Evolutionary conservation across 768 basidiomycete species (phyloP), one percentile per base, ranked within the genome.

Genomic region (Tephrocybe sp.): DNA sequence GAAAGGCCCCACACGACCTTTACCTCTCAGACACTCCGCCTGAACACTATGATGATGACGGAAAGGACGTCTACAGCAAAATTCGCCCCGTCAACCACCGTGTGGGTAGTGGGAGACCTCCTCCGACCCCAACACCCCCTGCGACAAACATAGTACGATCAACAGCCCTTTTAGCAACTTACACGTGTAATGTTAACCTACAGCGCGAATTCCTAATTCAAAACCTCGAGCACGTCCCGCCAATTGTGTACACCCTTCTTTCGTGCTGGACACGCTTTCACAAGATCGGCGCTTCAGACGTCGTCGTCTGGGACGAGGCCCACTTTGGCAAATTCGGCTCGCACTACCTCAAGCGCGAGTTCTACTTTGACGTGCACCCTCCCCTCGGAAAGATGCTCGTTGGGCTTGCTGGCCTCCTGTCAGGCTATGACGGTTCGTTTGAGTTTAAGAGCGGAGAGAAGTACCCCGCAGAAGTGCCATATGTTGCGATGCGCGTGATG

Each of bases 321-420:
- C 97, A 99, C 70, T 99, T 98, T 69, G 97, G 97, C 60, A 98
- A 99, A 72, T 98, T 99, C 70, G 97, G 92, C 45, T 92, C 92
- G 45, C 88, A 98, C 70, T 98, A 99, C 70, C 84, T 99, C 70
- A 97, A 98, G 70, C 89, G 94, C 63, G 93, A 97, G 67, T 98
- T 98, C 72, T 98, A 98, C 76, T 98, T 98, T 67, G 97, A 99
- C 63, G 97, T 98, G 22, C 97, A 99, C 62, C 97, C 97, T 5
- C 97, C 97, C 0, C 78, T 99, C 36, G 97, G 97, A 3, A 99
- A 99, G 77, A 98, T 99, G 94, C 79, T 99, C 49, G 96, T 99
- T 53, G 97, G 93, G 8, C 78, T 99, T 17, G 93, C 87, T 3
- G 97, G 97, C 17, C 74, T 93, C 49, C 70, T 99, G 56, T 77